phyloP scores from a whole-genome alignment of 1,284 basidiomycete species.

The Inonotus hispidus region DNA sequence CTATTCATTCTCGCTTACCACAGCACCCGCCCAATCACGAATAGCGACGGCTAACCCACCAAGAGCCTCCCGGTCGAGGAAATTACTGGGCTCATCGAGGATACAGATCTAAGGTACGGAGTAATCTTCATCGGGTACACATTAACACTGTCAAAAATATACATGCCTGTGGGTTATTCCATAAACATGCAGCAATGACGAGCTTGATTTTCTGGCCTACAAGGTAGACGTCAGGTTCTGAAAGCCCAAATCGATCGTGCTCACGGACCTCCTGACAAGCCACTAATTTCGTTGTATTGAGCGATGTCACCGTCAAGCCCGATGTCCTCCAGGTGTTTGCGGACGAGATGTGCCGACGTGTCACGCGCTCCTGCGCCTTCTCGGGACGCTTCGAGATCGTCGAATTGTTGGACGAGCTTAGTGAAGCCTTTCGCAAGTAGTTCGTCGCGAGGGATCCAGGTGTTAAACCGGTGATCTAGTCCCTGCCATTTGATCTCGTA shows the following conservation, averaged over 20 bases:
- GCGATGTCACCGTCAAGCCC: conserved; percentile 97
- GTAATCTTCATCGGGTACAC: conserved; percentile 10
- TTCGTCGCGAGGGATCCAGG: conserved; percentile 91
- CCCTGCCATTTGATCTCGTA: conserved; percentile 98
- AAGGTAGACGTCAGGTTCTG: conserved; percentile 22
- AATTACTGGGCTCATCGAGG: conserved; percentile 96
- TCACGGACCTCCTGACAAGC: conserved; percentile 72
- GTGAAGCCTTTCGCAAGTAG: conserved; percentile 85
- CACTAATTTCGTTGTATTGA: conserved; percentile 94
- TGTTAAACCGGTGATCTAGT: conserved; percentile 90
- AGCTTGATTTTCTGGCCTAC: conserved; percentile 95
- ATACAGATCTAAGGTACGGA: conserved; percentile 50
- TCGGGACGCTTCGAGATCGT: conserved; percentile 93
- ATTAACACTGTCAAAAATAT: not conserved
- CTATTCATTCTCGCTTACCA: conserved; percentile 43
- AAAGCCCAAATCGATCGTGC: conserved; percentile 22
- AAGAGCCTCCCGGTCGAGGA: conserved; percentile 86
- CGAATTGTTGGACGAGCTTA: conserved; percentile 92
- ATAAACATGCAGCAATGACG: conserved; percentile 90
- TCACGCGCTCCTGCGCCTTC: conserved; percentile 90
- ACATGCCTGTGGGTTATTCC: conserved; percentile 87
- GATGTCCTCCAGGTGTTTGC: conserved; percentile 91
- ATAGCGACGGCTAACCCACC: conserved; percentile 96
- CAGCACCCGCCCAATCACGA: conserved; percentile 93
- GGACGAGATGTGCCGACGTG: conserved; percentile 72